Percentiles rank a stretch among this genome's conserved stretches.
These are phyloP conservation scores for Chytriomyces sp. DNA, from an alignment of 192 early-diverging fungal species.

Conservation along the genomic window DNA sequence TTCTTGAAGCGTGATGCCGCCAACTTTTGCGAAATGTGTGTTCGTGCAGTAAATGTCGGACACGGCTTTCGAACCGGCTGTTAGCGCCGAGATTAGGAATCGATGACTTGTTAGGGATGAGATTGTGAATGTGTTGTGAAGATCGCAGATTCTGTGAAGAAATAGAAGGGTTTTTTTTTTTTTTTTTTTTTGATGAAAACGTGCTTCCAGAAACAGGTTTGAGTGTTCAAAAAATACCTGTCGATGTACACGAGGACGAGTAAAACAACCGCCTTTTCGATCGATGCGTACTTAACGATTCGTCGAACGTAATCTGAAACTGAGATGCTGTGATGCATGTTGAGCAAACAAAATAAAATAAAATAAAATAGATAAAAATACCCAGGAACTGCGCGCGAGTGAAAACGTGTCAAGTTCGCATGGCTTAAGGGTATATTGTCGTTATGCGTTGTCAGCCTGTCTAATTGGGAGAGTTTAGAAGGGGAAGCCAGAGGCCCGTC, in stretches of 20 bases:
- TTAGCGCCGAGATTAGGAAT: slow-evolving; percentile 89
- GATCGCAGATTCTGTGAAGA: slow-evolving; percentile 51
- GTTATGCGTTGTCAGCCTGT: slow-evolving; percentile 64
- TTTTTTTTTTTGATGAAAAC: not conserved
- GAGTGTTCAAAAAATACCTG: too few species aligned
- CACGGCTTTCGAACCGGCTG: slow-evolving; percentile 83
- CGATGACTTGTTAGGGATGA: slow-evolving; percentile 87
- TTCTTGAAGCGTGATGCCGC: slow-evolving; percentile 92
- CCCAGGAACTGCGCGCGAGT: slow-evolving; percentile 86
- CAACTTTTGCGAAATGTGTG: slow-evolving; percentile 92
- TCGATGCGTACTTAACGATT: slow-evolving; percentile 87
- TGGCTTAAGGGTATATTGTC: slow-evolving; percentile 65
- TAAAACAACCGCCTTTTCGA: slow-evolving; percentile 91
- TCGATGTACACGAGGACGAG: slow-evolving; percentile 94
- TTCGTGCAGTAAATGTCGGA: slow-evolving; percentile 96
- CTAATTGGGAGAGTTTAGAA: too few species aligned
- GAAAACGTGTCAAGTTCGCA: slow-evolving; percentile 85
- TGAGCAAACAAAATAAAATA: too few species aligned
- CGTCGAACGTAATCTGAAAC: slow-evolving; percentile 87
- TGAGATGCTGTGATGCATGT: slow-evolving; percentile 73
- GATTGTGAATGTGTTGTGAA: slow-evolving; percentile 80
- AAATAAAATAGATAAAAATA: not conserved
- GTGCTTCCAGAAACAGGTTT: not conserved
- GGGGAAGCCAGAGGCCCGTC: too few species aligned
- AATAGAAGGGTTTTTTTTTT: not conserved